Evolutionary conservation across 169 alveolate genomes (phyloP).

Genomic region (Eimeria necatrix): DNA sequence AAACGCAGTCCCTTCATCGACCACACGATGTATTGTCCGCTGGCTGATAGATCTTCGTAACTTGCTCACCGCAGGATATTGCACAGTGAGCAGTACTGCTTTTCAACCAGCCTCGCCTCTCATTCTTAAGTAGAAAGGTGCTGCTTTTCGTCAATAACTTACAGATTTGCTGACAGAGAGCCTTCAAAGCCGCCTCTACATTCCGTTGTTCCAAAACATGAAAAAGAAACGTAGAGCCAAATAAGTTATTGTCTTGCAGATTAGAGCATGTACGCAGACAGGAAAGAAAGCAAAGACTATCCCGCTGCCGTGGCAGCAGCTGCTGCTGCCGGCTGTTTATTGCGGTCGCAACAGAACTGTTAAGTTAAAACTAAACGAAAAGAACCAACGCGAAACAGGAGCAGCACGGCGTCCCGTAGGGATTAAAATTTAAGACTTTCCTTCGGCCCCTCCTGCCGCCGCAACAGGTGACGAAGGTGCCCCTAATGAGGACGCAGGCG

Average conservation of each 20-base stretch:
- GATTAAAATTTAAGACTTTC: background rate
- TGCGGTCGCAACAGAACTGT: background rate
- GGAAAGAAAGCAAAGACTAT: background rate
- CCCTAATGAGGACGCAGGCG: background rate
- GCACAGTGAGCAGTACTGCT: too few species aligned
- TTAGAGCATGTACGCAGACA: background rate
- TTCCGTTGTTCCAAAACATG: background rate
- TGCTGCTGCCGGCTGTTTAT: background rate
- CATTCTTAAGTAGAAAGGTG: too few species aligned
- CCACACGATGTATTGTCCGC: too few species aligned
- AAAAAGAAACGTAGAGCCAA: background rate
- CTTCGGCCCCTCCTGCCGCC: background rate
- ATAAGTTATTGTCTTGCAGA: background rate
- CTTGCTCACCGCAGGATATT: too few species aligned
- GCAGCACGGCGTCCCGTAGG: background rate
- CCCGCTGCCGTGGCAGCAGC: constrained; percentile 19
- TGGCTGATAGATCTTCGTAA: too few species aligned
- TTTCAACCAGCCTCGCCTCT: too few species aligned
- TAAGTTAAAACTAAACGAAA: background rate
- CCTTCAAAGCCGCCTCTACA: too few species aligned
- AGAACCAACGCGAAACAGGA: background rate
- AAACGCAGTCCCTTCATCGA: too few species aligned
- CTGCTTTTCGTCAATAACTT: too few species aligned
- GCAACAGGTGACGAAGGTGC: background rate
- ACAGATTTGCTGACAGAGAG: too few species aligned